Evolutionary conservation across 305 asterid genomes (phyloP), one percentile per base, ranked within the genome.

Genomic region (Fraxinus ornus): DNA sequence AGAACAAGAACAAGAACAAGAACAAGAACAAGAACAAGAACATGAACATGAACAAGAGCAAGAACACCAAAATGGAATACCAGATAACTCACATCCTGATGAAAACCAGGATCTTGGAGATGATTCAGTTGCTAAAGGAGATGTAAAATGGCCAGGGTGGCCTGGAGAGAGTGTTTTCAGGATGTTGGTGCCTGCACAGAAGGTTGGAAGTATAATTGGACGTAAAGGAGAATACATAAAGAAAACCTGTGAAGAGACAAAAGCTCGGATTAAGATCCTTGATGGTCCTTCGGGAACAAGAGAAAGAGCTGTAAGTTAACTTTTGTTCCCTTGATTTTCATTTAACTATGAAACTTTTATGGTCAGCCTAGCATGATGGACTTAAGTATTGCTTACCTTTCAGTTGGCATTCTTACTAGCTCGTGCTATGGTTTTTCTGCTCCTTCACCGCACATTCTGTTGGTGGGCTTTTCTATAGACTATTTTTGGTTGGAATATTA

Each of bases 111-210:
- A 85, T 81, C 86, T 49, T 72, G 82, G 80, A 84, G 82, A 84
- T 84, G 87, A 85, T 76, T 82, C 91, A 52, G 89, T 79, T 37
- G 78, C 78, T 79, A 90, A 85, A 82, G 87, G 87, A 62, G 90
- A 86, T 30, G 94, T 93, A 52, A 95, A 88, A 87, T 95, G 99
- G 99, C 98, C 97, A 26, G 99, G 99, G 30, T 95, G 99, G 99
- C 99, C 99, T 44, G 99, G 99, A 76, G 97, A 94, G 89, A 92
- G 90, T 49, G 88, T 96, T 49, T 96, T 96, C 83, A 89, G 99
- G 83, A 91, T 96, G 87, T 75, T 96, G 88, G 97, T 96, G 6
- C 98, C 99, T 80, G 91, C 95, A 26, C 97, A 93, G 80, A 96
- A 93, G 90, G 98, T 96, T 82, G 99, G 98, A 57, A 84, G 97